Base-by-base conservation (phyloP, 1,284 basidiomycete genomes). In the Xerocomus minutiporus region DNA sequence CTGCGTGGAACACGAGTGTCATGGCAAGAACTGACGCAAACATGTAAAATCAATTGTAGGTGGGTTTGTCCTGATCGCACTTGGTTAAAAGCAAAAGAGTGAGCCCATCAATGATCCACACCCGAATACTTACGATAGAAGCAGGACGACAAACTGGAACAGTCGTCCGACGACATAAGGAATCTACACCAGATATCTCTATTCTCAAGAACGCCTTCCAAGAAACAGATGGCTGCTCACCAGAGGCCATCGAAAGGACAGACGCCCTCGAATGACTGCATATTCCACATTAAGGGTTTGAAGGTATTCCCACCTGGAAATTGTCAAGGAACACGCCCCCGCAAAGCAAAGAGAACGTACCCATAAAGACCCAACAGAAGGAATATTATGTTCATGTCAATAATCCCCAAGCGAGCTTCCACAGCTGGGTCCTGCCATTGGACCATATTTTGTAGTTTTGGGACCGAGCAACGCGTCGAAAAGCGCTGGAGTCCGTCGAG, bases 261-360 rank as follows among this genome's bases (percentile, higher is more conserved):
- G 20, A 15, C 56, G 53, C 15, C 61, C n/a, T 31, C 55, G 51
- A 44, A 66, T 44, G 23, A 64, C 28, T 13, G 62, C 58, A 12
- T 51, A 63, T 49, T 66, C 62, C 5, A 66, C 46, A 11, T 23
- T 36, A 9, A 59, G 45, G 3, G 56, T 53, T n/a, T 40, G 51
- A 13, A 56, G 31, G 17, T 66, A 64, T 45, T 64, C 64, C 62
- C 60, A 64, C 13, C 62, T 64, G 28, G n/a, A 48, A 38, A 35
- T 9, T 12, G 26, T 39, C 25, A 11, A n/a, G n/a, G 42, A 20
- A 31, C n/a, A 11, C 48, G 39, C 15, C 20, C 46, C 5, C 6
- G 28, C 74, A 5, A 15, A 32, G 8, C 5, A 13, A 45, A 45
- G 29, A 38, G 11, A n/a, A 28, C 59, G 15, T 53, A 61, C 60